phyloP scores from a whole-genome alignment of 1,284 basidiomycete species.

The Trichosporon sp. region DNA sequence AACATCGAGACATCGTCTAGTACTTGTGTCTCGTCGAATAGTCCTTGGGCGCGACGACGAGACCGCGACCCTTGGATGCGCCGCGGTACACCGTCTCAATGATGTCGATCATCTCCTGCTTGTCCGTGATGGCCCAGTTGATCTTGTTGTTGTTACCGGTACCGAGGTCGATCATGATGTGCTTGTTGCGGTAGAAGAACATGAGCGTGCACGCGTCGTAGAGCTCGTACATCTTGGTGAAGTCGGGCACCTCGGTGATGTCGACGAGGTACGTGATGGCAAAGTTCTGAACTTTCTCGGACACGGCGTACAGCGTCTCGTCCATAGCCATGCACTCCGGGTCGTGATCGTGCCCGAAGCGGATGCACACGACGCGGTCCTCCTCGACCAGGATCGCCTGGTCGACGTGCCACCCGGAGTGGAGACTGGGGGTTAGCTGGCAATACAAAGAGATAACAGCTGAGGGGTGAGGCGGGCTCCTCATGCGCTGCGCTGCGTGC shows the following conservation, averaged over 20 bases:
- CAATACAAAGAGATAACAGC: too few relatives aligned
- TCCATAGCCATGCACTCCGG: slow-evolving; percentile 98
- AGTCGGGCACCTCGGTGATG: slow-evolving; percentile 96
- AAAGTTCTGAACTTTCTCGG: slow-evolving; percentile 97
- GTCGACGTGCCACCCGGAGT: slow-evolving; percentile 95
- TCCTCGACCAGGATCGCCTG: slow-evolving; percentile 98
- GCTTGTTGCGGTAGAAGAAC: slow-evolving; percentile 98
- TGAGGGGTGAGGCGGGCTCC: too few relatives aligned
- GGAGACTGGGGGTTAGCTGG: slow-evolving; percentile 60
- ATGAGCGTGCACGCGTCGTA: slow-evolving; percentile 95
- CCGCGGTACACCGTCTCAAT: slow-evolving; percentile 98
- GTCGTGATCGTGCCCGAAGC: slow-evolving; percentile 96
- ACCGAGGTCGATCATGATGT: slow-evolving; percentile 99
- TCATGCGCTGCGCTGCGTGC: too few relatives aligned
- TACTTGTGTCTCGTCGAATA: slow-evolving; percentile 58
- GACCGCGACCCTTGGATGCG: slow-evolving; percentile 94
- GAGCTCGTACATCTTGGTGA: slow-evolving; percentile 79
- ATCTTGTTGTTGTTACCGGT: slow-evolving; percentile 99
- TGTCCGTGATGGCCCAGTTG: slow-evolving; percentile 97
- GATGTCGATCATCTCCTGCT: slow-evolving; percentile 97
- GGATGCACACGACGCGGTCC: slow-evolving; percentile 89
- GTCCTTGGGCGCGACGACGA: slow-evolving; percentile 82
- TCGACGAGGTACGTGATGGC: slow-evolving; percentile 95
- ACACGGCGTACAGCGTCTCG: slow-evolving; percentile 88
- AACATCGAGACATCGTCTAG: slow-evolving; percentile 29